Percentiles rank a stretch among this genome's conserved stretches.
These are phyloP conservation scores for Skeletonema grethae DNA, from an alignment of 108 stramenopile genomes.

Conservation along the genomic window DNA sequence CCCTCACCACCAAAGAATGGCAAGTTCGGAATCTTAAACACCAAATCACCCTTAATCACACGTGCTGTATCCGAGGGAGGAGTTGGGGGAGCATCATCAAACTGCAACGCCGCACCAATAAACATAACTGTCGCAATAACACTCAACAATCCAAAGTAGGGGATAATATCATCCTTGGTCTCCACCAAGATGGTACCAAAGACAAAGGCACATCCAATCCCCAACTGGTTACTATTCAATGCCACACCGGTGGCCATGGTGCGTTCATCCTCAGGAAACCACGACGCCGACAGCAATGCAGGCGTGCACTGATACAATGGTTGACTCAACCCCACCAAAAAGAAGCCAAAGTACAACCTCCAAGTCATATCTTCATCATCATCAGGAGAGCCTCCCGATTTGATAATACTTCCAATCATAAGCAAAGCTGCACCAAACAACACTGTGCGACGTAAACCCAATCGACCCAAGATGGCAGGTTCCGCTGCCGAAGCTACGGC, in stretches of 20 bases:
- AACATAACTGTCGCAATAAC: slow-evolving; percentile 71
- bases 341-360: slow-evolving; percentile 84
- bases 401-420: slow-evolving; percentile 85
- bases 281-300: slow-evolving; percentile 80
- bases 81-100: slow-evolving; percentile 91
- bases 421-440: slow-evolving; percentile 74
- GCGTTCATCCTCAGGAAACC: slow-evolving; percentile 89
- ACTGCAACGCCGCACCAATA: slow-evolving; percentile 79
- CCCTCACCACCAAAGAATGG: slow-evolving; percentile 1
- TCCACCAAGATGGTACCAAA: slow-evolving; percentile 82
- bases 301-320: slow-evolving; percentile 92
- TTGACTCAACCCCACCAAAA: slow-evolving; percentile 84
- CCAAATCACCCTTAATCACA: slow-evolving; percentile 67
- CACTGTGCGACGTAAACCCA: slow-evolving; percentile 79
- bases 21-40: slow-evolving; percentile 60
- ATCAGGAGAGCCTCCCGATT: slow-evolving; percentile 66
- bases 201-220: slow-evolving; percentile 87
- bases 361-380: slow-evolving; percentile 45
- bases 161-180: slow-evolving; percentile 69
- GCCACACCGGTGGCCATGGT: slow-evolving; percentile 93
- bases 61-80: slow-evolving; percentile 82
- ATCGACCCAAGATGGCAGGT: slow-evolving; percentile 78
- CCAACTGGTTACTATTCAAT: slow-evolving; percentile 86
- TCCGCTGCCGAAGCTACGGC: slow-evolving; percentile 79
- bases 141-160: slow-evolving; percentile 81